Conservation (phyloP, 768 basidiomycete species). For the Termitomyces sp. region DNA sequence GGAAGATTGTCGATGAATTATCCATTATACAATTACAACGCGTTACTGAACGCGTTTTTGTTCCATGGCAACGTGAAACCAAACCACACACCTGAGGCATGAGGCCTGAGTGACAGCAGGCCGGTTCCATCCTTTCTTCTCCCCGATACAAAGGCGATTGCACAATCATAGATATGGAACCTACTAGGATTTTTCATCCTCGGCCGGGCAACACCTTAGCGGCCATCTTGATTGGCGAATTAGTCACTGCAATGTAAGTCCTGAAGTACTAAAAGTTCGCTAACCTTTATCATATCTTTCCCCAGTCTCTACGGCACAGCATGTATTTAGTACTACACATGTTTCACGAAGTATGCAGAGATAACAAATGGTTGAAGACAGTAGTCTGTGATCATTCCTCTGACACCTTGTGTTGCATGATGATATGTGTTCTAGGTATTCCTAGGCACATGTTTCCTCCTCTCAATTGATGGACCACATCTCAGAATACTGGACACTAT, state of each 20-base stretch:
- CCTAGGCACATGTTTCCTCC: not conserved
- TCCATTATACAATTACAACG: too few species aligned
- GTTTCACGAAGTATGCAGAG: not conserved
- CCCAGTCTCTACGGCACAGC: constrained; percentile 4
- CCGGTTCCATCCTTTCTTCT: not conserved
- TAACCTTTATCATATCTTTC: not conserved
- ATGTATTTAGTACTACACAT: not conserved
- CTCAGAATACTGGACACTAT: constrained; percentile 1
- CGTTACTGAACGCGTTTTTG: too few species aligned
- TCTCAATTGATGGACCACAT: not conserved
- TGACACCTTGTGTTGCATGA: not conserved
- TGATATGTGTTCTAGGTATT: not conserved
- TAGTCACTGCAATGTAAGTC: not conserved
- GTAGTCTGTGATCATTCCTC: not conserved
- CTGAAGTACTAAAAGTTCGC: not conserved
- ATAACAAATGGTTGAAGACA: not conserved
- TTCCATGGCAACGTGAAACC: too few species aligned
- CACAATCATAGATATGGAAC: not conserved
- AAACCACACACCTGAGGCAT: not conserved
- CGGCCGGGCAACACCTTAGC: not conserved
- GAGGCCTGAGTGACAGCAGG: not conserved
- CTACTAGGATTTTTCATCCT: too few species aligned
- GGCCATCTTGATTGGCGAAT: not conserved
- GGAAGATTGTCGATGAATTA: too few species aligned
- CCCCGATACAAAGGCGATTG: not conserved